Base-by-base conservation (phyloP, 2,329 filamentous ascomycete species). In the Phialophora chinensis region DNA sequence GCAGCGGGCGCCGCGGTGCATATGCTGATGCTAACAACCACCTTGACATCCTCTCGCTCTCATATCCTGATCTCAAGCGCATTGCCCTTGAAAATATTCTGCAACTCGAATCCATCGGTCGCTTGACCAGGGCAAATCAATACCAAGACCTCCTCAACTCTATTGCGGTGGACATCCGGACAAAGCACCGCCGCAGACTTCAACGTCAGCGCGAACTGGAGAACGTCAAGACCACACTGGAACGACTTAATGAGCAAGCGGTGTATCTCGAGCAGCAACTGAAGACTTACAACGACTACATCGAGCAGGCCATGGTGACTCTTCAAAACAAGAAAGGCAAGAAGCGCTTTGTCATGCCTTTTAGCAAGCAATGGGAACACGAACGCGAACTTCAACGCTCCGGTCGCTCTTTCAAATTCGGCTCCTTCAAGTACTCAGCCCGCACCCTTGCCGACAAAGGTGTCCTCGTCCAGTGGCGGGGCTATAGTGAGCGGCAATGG, bases 81-180 rank as follows among this genome's bases (percentile, higher is more conserved):
- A 95, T 90, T 66, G 93, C 93, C 3, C 84, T 99, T 6, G 93
- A 99, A 78, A 98, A 98, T 74, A 92, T 99, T 67, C 88, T 99
- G 81, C 86, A 88, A 17, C 86, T 99, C 47, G 94, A 99, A 79
- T 88, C 91, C 71, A 86, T 90, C 75, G 93, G 93, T 65, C 90
- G 93, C 74, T 93, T 99, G 73, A 93, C 90, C 42, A 84, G 88
- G 31, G 83, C 93, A 75, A 98, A 99, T 79, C 88, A 91, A 76
- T 99, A 98, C 80, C 95, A 99, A 80, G 95, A 99, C 76, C 86
- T 99, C n/a, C 86, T 99, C 71, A 99, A 99, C 76, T 92, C 93
- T 69, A 97, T 99, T 74, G 95, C 95, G 1, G 86, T 96, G 64
- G 95, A 99, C 76, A 99, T 99, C 76, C 90, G 96, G 54, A 97